Conservation (phyloP, 2,329 filamentous ascomycete species). For the Tolypocladium tundrense region DNA sequence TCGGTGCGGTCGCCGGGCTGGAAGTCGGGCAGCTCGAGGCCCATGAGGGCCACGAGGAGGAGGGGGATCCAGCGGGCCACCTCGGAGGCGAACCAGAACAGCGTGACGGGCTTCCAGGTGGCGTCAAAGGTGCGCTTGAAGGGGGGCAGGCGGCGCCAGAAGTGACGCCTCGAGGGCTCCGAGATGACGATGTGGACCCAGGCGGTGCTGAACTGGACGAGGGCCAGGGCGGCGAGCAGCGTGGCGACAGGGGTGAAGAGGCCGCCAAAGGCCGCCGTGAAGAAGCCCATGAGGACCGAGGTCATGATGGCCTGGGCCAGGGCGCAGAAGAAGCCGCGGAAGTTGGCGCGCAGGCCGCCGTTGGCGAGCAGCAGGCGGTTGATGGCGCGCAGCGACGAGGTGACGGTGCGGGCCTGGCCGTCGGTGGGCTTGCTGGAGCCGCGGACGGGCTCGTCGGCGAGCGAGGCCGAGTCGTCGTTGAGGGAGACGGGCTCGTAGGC, state of each 20-base stretch:
- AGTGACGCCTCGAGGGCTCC: conserved; percentile 49
- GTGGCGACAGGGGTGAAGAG: conserved; percentile 30
- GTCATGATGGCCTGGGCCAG: conserved; percentile 27
- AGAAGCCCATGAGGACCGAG: conserved; percentile 28
- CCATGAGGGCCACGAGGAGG: conserved; percentile 30
- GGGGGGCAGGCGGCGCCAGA: conserved; percentile 60
- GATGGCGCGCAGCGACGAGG: conserved; percentile 39
- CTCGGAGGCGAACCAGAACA: conserved; percentile 49
- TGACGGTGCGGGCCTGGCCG: conserved; percentile 29
- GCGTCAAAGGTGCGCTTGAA: conserved; percentile 55
- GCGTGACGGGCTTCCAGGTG: conserved; percentile 56
- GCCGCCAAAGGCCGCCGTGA: conserved; percentile 33
- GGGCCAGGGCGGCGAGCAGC: conserved; percentile 47
- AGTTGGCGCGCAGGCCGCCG: conserved; percentile 54
- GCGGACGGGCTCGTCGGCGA: conserved; percentile 18
- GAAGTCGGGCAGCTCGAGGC: conserved; percentile 28
- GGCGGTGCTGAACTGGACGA: conserved; percentile 59
- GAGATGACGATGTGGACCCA: conserved; percentile 87
- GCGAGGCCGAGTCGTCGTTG: conserved; percentile 25
- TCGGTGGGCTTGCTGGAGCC: conserved; percentile 22
- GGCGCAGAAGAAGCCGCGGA: conserved; percentile 55
- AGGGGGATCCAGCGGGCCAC: conserved; percentile 36
- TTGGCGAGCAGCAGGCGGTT: conserved; percentile 47
- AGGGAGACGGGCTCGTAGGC: conserved; percentile 41
- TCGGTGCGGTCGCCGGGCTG: conserved; percentile 23